These are phyloP conservation scores for Aspergillus thermomutatus DNA, from an alignment of 2,329 filamentous ascomycete genomes.

Conservation along the genomic window DNA sequence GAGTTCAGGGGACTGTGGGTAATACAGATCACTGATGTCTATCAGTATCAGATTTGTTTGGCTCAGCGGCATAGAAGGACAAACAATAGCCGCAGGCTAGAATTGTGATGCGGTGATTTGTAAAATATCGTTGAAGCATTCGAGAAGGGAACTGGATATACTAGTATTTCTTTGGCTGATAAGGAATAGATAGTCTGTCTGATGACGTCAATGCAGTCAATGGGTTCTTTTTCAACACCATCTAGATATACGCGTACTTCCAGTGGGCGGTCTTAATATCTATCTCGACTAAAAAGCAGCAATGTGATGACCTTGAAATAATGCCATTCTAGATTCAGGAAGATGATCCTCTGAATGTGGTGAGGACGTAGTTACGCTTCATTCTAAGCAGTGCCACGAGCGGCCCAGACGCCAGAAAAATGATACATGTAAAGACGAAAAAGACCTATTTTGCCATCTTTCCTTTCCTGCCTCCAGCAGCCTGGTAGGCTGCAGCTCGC, in stretches of 20 bases:
- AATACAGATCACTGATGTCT: neutral
- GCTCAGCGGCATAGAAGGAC: no score
- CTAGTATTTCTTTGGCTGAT: no score
- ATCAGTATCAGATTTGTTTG: neutral
- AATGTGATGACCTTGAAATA: neutral
- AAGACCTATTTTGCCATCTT: slow-evolving; percentile 10
- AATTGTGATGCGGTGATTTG: neutral
- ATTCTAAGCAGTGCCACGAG: neutral
- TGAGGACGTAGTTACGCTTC: neutral
- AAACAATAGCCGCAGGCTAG: neutral
- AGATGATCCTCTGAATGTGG: neutral
- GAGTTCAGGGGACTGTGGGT: neutral
- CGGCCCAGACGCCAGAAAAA: neutral
- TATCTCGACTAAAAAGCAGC: neutral
- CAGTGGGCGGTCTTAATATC: neutral
- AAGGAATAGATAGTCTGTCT: neutral
- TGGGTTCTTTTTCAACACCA: neutral
- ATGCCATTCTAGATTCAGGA: neutral
- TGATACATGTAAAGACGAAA: neutral
- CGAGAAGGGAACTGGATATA: neutral
- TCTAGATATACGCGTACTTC: neutral
- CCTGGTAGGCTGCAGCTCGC: slow-evolving; percentile 43
- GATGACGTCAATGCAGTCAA: neutral
- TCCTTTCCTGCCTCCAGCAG: slow-evolving; percentile 31
- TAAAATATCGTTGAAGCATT: neutral